These are phyloP conservation scores for Metschnikowia reukaufii DNA, from an alignment of 805 yeast genomes.

Conservation along the genomic window DNA sequence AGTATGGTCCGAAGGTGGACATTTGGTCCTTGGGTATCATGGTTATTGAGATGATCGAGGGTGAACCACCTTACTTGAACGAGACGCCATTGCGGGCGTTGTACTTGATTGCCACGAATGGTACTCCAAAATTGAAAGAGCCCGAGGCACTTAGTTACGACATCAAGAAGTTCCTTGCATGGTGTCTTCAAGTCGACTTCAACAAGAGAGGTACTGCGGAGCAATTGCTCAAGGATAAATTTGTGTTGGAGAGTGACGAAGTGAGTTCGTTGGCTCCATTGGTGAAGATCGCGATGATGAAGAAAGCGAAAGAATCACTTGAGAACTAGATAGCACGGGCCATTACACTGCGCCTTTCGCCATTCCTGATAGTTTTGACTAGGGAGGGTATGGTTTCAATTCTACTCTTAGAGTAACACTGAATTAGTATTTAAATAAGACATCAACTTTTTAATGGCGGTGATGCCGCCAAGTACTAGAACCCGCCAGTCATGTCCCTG, in stretches of 20 bases:
- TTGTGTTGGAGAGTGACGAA: constrained; percentile 61
- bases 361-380: background rate
- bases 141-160: constrained; percentile 73
- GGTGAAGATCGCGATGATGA: constrained; percentile 71
- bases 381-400: constrained; percentile 3
- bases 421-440: constrained; percentile 10
- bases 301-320: constrained; percentile 43
- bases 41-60: constrained; percentile 98
- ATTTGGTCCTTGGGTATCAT: constrained; percentile 98
- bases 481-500: constrained; percentile 46
- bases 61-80: constrained; percentile 96
- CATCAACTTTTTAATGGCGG: background rate
- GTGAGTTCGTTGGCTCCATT: constrained; percentile 66
- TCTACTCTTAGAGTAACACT: constrained; percentile 10
- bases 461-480: constrained; percentile 18
- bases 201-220: constrained; percentile 78
- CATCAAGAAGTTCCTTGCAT: constrained; percentile 67
- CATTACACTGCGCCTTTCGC: background rate
- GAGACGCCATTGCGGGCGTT: constrained; percentile 94
- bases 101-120: constrained; percentile 92
- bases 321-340: constrained; percentile 6
- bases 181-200: constrained; percentile 81
- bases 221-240: constrained; percentile 66
- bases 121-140: constrained; percentile 90
- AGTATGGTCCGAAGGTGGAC: constrained; percentile 95